Evolutionary conservation across 2,329 filamentous ascomycete genomes (phyloP).

Genomic region (Ceratocystis albifundus): DNA sequence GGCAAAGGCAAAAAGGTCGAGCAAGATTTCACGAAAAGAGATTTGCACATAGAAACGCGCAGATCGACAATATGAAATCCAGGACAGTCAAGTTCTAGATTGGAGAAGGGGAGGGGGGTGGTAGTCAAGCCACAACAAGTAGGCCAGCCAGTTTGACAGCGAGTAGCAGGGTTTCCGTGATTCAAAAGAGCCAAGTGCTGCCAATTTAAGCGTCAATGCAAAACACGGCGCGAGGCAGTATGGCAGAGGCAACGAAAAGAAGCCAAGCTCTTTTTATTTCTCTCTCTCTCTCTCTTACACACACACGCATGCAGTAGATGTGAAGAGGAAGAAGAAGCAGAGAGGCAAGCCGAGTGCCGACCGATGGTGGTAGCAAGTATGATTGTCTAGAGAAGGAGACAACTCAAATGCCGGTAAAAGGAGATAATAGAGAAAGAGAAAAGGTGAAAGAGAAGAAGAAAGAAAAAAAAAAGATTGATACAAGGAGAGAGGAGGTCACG

Average conservation of each 20-base stretch:
- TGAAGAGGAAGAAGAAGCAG: not conserved
- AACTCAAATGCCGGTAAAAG: not conserved
- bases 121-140: slow-evolving; percentile 5
- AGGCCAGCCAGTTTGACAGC: not conserved
- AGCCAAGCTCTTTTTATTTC: not conserved
- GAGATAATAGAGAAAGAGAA: not conserved
- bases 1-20: not conserved
- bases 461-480: not conserved
- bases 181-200: slow-evolving; percentile 9
- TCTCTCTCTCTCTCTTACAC: no score
- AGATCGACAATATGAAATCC: slow-evolving; percentile 9
- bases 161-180: not conserved
- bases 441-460: not conserved
- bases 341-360: not conserved
- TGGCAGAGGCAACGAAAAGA: not conserved
- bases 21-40: not conserved
- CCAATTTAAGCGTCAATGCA: slow-evolving; percentile 12
- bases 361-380: not conserved
- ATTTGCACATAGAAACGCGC: not conserved
- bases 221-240: not conserved
- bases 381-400: not conserved
- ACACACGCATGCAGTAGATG: not conserved
- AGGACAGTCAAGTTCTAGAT: not conserved
- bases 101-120: not conserved
- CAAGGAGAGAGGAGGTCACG: not conserved